Base-by-base conservation (phyloP, 2,329 filamentous ascomycete genomes). In the Chaetomium strumarium region DNA sequence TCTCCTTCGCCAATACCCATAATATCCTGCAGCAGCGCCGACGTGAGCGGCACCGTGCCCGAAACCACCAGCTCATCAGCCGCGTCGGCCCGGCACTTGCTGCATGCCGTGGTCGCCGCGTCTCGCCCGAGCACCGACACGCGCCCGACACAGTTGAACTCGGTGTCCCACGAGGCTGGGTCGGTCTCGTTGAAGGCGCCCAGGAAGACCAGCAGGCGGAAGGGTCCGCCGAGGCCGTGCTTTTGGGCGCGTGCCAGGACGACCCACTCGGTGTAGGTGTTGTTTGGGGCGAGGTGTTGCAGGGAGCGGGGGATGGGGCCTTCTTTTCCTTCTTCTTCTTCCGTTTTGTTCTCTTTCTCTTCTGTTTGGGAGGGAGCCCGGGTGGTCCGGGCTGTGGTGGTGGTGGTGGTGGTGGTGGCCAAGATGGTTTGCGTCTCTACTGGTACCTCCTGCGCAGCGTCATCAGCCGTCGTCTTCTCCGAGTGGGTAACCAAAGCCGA, bases 161-260 rank as follows among this genome's bases (percentile, higher is more conserved):
- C 71, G 14, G 64, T 65, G 6, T 68, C 55, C 72, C 75, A 78
- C 13, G 57, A 56, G 12, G 61, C 55, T 1, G 70, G 63, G 48
- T 58, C 43, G 16, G 49, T 2, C n/a, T 50, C 46, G 33, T 58
- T 41, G 39, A 60, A 54, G 47, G 71, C 64, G 34, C 67, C 64
- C 4, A 84, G 66, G 68, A 84, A 84, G 55, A 83, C 66, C 60
- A 78, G 76, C 17, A 84, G 68, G 33, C 72, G 73, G 65, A 79
- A 82, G 6, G 78, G 74, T 2, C 72, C 72, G 19, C 71, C 68
- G 2, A 77, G 64, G 4, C 74, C 73, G 52, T 72, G 69, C 58
- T 77, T 80, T 48, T 71, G 63, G 3, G 78, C 73, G n/a, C 70
- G 68, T 55, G 84, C 71, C 60, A 78, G 80, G 59, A 77, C 74